These are phyloP conservation scores for Mixia osmundae DNA, from an alignment of 1,284 basidiomycete species.

Conservation along the genomic window DNA sequence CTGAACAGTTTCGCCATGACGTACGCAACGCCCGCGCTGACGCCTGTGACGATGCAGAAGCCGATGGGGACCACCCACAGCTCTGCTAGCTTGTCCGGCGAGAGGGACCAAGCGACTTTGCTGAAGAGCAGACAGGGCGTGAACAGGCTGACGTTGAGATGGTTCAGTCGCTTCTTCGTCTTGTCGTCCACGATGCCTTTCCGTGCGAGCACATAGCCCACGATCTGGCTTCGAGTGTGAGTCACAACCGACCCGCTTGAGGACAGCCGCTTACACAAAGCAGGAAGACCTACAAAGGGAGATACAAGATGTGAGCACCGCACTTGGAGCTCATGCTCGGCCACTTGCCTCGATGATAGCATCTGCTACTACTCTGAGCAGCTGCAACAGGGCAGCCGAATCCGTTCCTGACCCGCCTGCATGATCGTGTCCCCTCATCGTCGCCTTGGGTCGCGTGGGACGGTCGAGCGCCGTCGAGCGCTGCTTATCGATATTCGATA, in stretches of 20 bases:
- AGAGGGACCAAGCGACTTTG: constrained; percentile 26
- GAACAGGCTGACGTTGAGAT: constrained; percentile 13
- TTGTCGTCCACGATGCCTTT: constrained; percentile 24
- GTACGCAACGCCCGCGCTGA: constrained; percentile 20
- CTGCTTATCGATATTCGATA: too few species aligned
- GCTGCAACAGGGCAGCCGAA: too few species aligned
- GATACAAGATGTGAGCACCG: too few species aligned
- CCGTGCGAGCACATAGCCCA: constrained; percentile 23
- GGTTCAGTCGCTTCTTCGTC: constrained; percentile 19
- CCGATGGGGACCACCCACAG: constrained; percentile 23
- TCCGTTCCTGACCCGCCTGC: too few species aligned
- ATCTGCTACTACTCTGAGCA: too few species aligned
- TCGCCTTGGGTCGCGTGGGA: too few species aligned
- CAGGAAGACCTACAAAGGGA: constrained; percentile 3
- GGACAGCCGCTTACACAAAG: background rate
- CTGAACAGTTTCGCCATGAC: constrained; percentile 19
- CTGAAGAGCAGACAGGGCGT: constrained; percentile 23
- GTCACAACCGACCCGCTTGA: too few species aligned
- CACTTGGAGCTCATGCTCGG: too few species aligned
- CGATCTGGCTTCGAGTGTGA: too few species aligned
- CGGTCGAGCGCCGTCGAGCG: too few species aligned
- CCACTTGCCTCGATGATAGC: too few species aligned
- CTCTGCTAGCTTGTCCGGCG: constrained; percentile 23
- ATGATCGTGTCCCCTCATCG: too few species aligned
- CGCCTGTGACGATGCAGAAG: constrained; percentile 22